Conservation (phyloP, 106 monocot genomes). For the Allium fistulosum region DNA sequence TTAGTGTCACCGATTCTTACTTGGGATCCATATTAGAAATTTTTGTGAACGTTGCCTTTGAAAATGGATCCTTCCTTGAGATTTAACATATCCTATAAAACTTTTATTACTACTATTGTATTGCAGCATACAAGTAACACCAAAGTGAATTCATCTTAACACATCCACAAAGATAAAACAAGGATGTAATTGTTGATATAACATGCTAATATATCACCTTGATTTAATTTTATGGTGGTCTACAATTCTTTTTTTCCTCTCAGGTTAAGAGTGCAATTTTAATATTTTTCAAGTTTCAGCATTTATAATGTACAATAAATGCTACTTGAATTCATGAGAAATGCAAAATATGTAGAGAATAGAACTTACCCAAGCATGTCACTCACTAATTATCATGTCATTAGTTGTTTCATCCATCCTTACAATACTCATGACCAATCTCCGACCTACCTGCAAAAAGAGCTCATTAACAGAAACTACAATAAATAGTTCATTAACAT, state of each 20-base stretch:
- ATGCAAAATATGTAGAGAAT: background rate
- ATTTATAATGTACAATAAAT: no score
- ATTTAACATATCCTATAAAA: constrained; percentile 53
- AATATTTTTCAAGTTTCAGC: no score
- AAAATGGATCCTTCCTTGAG: constrained; percentile 89
- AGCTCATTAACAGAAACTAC: constrained; percentile 7
- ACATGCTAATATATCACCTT: no score
- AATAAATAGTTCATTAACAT: background rate
- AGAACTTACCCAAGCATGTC: constrained; percentile 78
- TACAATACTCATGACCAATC: constrained; percentile 52
- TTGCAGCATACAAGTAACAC: no score
- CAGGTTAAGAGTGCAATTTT: no score
- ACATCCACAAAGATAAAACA: no score
- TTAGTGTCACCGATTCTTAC: constrained; percentile 72
- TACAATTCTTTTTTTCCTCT: no score
- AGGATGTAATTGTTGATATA: no score
- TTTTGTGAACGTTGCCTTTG: constrained; percentile 68
- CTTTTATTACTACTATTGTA: background rate
- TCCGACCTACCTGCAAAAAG: constrained; percentile 57
- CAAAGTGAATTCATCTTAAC: no score
- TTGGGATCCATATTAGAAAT: constrained; percentile 88
- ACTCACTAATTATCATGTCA: constrained; percentile 87
- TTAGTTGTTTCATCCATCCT: constrained; percentile 69
- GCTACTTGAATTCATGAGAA: no score
- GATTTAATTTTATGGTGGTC: no score